Percentiles rank a stretch among this genome's conserved stretches.
phyloP scores from a whole-genome alignment of 2,329 filamentous ascomycete genomes.

The Bimuria novae-zelandiae region DNA sequence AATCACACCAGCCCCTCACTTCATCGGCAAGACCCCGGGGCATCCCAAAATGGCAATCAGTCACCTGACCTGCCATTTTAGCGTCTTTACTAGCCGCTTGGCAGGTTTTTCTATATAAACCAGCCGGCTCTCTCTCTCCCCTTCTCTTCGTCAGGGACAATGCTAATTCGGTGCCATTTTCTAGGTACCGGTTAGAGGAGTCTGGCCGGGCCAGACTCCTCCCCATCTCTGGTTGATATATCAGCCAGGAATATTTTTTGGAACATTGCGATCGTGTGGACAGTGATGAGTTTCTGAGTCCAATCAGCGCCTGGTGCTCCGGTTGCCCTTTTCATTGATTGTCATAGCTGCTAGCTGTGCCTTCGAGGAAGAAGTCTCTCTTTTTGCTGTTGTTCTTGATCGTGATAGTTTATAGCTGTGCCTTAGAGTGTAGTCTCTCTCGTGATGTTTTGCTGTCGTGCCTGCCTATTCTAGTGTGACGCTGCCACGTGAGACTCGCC shows the following conservation, averaged over 20 bases:
- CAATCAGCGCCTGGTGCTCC: neutral
- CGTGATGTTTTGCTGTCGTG: neutral
- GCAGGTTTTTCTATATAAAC: neutral
- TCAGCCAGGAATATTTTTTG: neutral
- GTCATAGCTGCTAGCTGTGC: constrained; percentile 3
- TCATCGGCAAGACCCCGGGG: too few relatives aligned
- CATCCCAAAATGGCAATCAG: neutral
- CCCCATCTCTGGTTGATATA: too few relatives aligned
- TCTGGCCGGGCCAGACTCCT: too few relatives aligned
- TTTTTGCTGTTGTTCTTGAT: neutral
- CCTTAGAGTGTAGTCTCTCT: neutral
- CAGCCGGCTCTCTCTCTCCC: neutral
- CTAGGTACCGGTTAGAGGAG: neutral
- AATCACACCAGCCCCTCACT: too few relatives aligned
- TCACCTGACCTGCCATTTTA: constrained; percentile 1
- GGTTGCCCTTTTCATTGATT: neutral
- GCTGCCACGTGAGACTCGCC: too few relatives aligned
- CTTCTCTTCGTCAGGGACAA: neutral
- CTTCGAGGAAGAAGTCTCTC: neutral
- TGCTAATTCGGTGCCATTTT: neutral
- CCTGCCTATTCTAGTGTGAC: too few relatives aligned
- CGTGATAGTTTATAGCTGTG: neutral
- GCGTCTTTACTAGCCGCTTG: neutral
- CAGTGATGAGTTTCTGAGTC: neutral
- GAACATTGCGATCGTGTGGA: neutral